Conservation (phyloP, 2,329 filamentous ascomycete species). For the Epichloe sylvatica region DNA sequence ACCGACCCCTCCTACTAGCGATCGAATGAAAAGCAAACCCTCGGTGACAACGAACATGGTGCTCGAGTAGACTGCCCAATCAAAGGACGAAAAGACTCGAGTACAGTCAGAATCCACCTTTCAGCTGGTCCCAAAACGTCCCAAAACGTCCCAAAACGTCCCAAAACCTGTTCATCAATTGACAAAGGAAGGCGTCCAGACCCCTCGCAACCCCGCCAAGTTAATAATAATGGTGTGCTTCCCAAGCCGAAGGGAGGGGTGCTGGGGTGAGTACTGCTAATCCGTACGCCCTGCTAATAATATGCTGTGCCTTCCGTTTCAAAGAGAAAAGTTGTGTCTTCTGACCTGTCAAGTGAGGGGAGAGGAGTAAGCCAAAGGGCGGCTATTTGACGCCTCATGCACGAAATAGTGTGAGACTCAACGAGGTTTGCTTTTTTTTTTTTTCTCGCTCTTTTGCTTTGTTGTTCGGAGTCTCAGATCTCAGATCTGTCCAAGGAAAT, state of each 20-base stretch:
- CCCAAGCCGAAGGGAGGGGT: background rate
- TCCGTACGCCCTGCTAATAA: background rate
- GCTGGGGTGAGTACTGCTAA: background rate
- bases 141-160: background rate
- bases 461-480: background rate
- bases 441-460: background rate
- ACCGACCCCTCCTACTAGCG: background rate
- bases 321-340: conserved; percentile 7
- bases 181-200: background rate
- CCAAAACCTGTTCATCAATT: background rate
- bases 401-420: conserved; percentile 15
- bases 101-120: background rate
- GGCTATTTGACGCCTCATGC: conserved; percentile 11
- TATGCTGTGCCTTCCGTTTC: background rate
- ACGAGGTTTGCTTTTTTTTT: conserved; percentile 5
- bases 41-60: conserved; percentile 3
- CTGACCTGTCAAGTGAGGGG: conserved; percentile 15
- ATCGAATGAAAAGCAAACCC: conserved; percentile 1
- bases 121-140: conserved; percentile 1
- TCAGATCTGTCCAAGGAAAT: background rate
- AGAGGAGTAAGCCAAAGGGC: conserved; percentile 11
- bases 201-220: background rate
- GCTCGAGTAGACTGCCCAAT: background rate
- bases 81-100: background rate
- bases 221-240: conserved; percentile 1